phyloP scores from a whole-genome alignment of 2,329 filamentous ascomycete genomes.

The Mariannaea elegans region DNA sequence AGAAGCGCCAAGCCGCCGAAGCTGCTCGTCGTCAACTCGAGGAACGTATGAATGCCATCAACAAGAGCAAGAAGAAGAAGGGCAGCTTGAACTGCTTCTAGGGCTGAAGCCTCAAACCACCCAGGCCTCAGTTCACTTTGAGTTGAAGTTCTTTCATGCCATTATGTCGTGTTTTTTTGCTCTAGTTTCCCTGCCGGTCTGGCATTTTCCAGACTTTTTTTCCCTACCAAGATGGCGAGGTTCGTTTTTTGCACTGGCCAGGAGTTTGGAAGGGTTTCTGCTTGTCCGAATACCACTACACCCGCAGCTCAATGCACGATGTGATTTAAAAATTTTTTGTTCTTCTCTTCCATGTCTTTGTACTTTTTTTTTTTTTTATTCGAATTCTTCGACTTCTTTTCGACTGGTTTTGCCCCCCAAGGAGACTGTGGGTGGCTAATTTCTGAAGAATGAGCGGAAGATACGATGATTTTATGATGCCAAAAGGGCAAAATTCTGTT shows the following conservation, averaged over 20 bases:
- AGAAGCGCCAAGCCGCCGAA: slow-evolving; percentile 90
- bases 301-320: slow-evolving; percentile 39
- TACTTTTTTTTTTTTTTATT: slow-evolving; percentile 1
- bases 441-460: slow-evolving; percentile 38
- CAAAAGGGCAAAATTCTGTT: slow-evolving; percentile 31
- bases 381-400: slow-evolving; percentile 31
- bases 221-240: slow-evolving; percentile 29
- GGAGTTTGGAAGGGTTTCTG: slow-evolving; percentile 42
- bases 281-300: slow-evolving; percentile 37
- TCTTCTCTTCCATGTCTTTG: slow-evolving; percentile 29
- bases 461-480: slow-evolving; percentile 40
- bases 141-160: slow-evolving; percentile 40
- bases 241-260: slow-evolving; percentile 42
- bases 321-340: slow-evolving; percentile 32
- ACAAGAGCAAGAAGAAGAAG: slow-evolving; percentile 93
- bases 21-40: slow-evolving; percentile 88
- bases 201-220: slow-evolving; percentile 27
- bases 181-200: slow-evolving; percentile 34
- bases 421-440: slow-evolving; percentile 24
- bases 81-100: slow-evolving; percentile 97
- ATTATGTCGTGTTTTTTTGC: slow-evolving; percentile 36
- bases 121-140: background rate
- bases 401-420: slow-evolving; percentile 10
- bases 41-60: slow-evolving; percentile 92
- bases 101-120: slow-evolving; percentile 12